Evolutionary conservation across 23 red algal genomes (phyloP), one percentile per base, ranked within the genome.

Genomic region (Gracilaria caudata): DNA sequence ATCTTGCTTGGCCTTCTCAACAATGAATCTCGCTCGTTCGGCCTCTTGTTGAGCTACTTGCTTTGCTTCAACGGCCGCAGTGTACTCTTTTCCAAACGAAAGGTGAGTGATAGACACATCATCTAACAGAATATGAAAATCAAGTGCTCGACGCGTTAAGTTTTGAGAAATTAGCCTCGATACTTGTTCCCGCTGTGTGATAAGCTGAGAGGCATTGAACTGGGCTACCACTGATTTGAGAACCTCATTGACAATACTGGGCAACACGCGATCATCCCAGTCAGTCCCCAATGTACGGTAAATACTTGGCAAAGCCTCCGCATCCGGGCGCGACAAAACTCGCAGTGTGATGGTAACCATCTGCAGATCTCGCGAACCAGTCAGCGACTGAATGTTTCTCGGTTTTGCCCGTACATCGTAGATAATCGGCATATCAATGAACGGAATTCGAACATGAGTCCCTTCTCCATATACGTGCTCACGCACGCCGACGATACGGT

Each of bases 41-140:
- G 97, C 97, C 57, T 99, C 97, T 73, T 99, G 97, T 64, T 99
- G 97, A 2, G 97, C 97, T 21, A 99, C 97, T 80, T 99, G 97
- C 59, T 99, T 99, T 25, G 89, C 87, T 82, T 99, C 97, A 23
- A 99, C 92, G 11, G 97, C 97, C 19, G 93, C 80, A 19, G 97
- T 92, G 86, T 94, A 99, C 80, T 99, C 97, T 80, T 94, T 95
- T 23, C 97, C 97, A 80, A 99, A 99, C 11, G 97, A 93, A 60
- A 99, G 86, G 80, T 99, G 97, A 21, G 97, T 99, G 60, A 99
- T 99, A 14, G 93, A 95, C 37, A 99, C 97, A 64, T 99, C 97
- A 73, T 99, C 97, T 53, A 99, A 79, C 47, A 89, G 25, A 28
- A 99, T 99, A 58, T 95, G 79, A 61, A 99, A 99, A 51, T 99